Evolutionary conservation across 2,329 filamentous ascomycete species (phyloP), one percentile per base, ranked within the genome.

Genomic region (Bipolaris victoriae): DNA sequence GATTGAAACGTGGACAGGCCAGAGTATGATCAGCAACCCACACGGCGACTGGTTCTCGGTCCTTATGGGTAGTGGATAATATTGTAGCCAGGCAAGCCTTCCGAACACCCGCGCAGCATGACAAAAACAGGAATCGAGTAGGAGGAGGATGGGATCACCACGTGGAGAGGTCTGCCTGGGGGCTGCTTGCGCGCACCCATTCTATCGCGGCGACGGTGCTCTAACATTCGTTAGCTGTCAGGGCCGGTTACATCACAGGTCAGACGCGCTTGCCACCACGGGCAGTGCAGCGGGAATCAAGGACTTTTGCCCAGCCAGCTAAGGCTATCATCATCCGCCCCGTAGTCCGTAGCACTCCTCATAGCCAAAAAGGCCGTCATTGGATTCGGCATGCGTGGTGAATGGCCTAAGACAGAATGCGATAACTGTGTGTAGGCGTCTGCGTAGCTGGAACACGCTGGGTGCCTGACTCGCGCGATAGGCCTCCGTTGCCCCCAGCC

Each of bases 1-100:
- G 60, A 54, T 37, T 49, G 52, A 58, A 55, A 67, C 65, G 65
- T 49, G 62, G 67, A 67, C 66, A 70, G 73, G 65, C 69, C 61
- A 70, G 68, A 62, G 62, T 57, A 53, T 58, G 65, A 67, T 68
- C 67, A 60, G 61, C 66, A 62, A 56, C 50, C 49, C 57, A 52
- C 60, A 55, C 60, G 64, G 64, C 63, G 57, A 60, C 58, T 66
- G 57, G 61, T 49, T 55, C 58, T 46, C 39, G 53, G 63, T 65
- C 61, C 62, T 43, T 59, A 63, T 50, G 58, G 49, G 55, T 57
- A 53, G 55, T 56, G 58, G 55, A 53, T 57, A 11, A 31, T 31
- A 31, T 31, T 11, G 29, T 31, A 52, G 52, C 48, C 18, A 52
- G 48, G 41, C 39, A 36, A 26, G 22, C 31, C 31, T 57, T 47